These are phyloP conservation scores for Zygotorulaspora danielsina DNA, from an alignment of 805 yeast genomes.

Conservation along the genomic window DNA sequence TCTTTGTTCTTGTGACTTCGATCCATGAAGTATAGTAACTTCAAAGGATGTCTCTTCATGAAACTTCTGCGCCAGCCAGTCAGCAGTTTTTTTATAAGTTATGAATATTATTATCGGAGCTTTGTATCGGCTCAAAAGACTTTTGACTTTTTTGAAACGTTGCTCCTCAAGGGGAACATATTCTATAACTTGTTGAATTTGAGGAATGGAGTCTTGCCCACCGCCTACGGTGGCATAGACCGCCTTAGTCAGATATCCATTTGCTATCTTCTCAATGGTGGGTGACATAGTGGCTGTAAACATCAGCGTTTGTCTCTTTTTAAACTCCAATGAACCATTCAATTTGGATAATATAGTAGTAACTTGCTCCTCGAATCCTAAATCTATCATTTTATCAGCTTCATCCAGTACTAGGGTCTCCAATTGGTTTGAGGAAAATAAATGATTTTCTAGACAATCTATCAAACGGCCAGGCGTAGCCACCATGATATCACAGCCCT, in stretches of 20 bases:
- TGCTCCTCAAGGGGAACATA: conserved; percentile 43
- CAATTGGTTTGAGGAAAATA: conserved; percentile 56
- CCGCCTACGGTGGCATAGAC: conserved; percentile 64
- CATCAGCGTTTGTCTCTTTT: conserved; percentile 63
- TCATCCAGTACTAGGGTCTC: conserved; percentile 79
- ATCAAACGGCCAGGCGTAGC: conserved; percentile 93
- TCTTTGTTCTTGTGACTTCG: conserved; percentile 78
- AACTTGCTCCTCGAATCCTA: conserved; percentile 87
- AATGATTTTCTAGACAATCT: conserved; percentile 70
- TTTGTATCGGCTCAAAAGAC: conserved; percentile 25
- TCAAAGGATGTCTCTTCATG: conserved; percentile 40
- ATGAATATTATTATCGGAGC: conserved; percentile 79
- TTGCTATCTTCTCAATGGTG: conserved; percentile 61
- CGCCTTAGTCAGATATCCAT: conserved; percentile 58
- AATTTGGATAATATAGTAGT: conserved; percentile 48
- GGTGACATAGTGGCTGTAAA: conserved; percentile 92
- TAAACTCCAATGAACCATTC: conserved; percentile 41
- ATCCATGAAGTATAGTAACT: conserved; percentile 75
- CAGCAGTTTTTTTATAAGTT: conserved; percentile 71
- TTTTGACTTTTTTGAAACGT: conserved; percentile 38
- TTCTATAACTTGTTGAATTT: conserved; percentile 64
- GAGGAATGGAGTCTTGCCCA: conserved; percentile 51
- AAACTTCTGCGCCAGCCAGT: conserved; percentile 53
- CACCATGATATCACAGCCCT: conserved; percentile 72
- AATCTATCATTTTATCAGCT: conserved; percentile 92